Conservation (phyloP, 805 yeast genomes). For the Hagleromyces aurorensis region DNA sequence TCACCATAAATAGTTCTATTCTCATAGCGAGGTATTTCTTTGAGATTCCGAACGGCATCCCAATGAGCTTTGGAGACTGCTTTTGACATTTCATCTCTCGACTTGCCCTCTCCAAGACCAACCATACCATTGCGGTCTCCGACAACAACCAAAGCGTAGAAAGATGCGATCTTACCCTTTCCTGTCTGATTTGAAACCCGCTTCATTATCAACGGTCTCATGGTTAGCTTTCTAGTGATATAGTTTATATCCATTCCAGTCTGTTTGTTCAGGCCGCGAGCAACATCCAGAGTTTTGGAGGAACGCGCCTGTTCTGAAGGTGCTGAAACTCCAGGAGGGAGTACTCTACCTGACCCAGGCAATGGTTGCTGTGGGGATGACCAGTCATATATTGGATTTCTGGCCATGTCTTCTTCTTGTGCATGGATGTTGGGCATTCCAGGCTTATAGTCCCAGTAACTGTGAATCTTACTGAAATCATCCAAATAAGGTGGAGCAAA, state of each 20-base stretch:
- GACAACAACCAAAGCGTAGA: constrained; percentile 77
- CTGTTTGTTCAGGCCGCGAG: constrained; percentile 47
- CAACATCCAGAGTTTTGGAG: constrained; percentile 30
- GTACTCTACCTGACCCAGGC: constrained; percentile 16
- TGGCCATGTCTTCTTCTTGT: constrained; percentile 11
- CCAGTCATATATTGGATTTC: constrained; percentile 16
- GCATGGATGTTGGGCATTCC: constrained; percentile 24
- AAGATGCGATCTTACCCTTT: constrained; percentile 80
- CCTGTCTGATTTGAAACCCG: constrained; percentile 86
- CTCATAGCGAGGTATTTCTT: constrained; percentile 78
- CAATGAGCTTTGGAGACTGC: constrained; percentile 83
- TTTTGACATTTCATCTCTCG: constrained; percentile 61
- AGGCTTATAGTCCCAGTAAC: constrained; percentile 58
- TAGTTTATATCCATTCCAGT: constrained; percentile 61
- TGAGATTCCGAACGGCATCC: constrained; percentile 85
- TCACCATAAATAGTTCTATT: constrained; percentile 85
- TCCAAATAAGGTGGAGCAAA: constrained; percentile 67
- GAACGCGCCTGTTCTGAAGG: constrained; percentile 14
- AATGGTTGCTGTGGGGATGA: constrained; percentile 19
- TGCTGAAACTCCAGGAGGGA: constrained; percentile 20
- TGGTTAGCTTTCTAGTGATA: constrained; percentile 46
- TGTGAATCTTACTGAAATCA: constrained; percentile 64
- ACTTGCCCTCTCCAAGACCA: constrained; percentile 93
- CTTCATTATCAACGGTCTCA: constrained; percentile 64
- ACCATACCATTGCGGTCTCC: constrained; percentile 93